Conservation (phyloP, 106 monocot species). For the Iris macrosiphon region DNA sequence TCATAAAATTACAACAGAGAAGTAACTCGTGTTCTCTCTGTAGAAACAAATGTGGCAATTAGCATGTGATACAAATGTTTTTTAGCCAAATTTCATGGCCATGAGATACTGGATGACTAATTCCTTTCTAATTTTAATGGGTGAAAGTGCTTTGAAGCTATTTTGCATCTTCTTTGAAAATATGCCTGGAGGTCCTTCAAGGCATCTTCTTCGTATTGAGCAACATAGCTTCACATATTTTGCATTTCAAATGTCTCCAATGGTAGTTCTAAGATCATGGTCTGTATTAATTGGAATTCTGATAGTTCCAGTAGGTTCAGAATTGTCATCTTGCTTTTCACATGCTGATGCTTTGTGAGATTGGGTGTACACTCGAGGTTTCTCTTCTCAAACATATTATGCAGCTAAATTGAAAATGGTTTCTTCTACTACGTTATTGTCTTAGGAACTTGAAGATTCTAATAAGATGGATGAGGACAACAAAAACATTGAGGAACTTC, state of each 20-base stretch:
- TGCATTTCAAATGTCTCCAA: slow-evolving; percentile 1
- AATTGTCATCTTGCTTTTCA: neutral
- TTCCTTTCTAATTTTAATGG: neutral
- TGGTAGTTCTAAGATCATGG: neutral
- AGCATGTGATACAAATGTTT: no score
- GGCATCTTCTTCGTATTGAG: neutral
- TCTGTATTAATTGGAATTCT: neutral
- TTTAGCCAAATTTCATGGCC: neutral
- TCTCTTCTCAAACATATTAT: slow-evolving; percentile 46
- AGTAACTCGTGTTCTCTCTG: no score
- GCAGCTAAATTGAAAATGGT: slow-evolving; percentile 60
- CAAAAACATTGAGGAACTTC: slow-evolving; percentile 81
- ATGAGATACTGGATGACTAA: neutral
- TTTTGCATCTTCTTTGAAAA: no score
- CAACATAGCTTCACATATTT: neutral
- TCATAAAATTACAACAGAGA: no score
- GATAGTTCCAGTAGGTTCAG: slow-evolving; percentile 15
- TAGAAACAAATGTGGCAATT: no score
- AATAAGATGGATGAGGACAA: slow-evolving; percentile 97
- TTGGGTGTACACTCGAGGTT: slow-evolving; percentile 26
- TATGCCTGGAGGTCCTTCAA: neutral
- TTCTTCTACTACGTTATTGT: slow-evolving; percentile 52
- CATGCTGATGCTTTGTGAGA: slow-evolving; percentile 23
- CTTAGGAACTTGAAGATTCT: slow-evolving; percentile 88
- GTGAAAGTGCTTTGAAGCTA: neutral